Conservation (phyloP, 169 alveolate genomes). For the Plasmodium coatneyi region DNA sequence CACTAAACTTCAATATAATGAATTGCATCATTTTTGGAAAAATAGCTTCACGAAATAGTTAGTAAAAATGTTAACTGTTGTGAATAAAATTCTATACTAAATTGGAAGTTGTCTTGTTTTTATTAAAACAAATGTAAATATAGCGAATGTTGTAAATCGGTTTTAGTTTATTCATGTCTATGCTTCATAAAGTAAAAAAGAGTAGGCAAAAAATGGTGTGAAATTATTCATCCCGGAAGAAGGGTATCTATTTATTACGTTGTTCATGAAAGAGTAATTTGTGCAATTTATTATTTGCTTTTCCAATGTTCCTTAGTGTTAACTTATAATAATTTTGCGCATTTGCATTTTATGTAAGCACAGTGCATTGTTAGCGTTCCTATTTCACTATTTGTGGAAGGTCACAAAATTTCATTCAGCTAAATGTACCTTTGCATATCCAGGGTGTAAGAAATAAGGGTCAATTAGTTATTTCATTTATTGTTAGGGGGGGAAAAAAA, state of each 20-base stretch:
- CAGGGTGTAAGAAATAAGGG: not conserved
- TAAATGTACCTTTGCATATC: not conserved
- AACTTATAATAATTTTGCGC: not conserved
- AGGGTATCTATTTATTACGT: not conserved
- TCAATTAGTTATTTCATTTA: not conserved
- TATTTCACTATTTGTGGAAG: not conserved
- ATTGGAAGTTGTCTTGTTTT: not conserved
- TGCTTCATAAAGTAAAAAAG: not conserved
- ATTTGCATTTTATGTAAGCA: not conserved
- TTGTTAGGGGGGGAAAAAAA: not conserved
- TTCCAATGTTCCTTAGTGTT: not conserved
- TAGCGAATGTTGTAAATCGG: not conserved
- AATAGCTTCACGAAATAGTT: not conserved
- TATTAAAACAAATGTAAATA: not conserved
- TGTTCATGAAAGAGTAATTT: not conserved
- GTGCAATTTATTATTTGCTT: not conserved
- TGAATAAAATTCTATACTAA: not conserved
- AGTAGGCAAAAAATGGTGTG: not conserved
- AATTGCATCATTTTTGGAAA: not conserved
- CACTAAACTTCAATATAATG: not conserved
- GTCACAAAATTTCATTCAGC: not conserved
- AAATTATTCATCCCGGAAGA: not conserved
- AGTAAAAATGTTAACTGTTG: not conserved
- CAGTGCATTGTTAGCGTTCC: not conserved
- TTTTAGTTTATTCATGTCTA: not conserved